phyloP scores from a whole-genome alignment of 1,284 basidiomycete species.

The Trichosporon ovoides region DNA sequence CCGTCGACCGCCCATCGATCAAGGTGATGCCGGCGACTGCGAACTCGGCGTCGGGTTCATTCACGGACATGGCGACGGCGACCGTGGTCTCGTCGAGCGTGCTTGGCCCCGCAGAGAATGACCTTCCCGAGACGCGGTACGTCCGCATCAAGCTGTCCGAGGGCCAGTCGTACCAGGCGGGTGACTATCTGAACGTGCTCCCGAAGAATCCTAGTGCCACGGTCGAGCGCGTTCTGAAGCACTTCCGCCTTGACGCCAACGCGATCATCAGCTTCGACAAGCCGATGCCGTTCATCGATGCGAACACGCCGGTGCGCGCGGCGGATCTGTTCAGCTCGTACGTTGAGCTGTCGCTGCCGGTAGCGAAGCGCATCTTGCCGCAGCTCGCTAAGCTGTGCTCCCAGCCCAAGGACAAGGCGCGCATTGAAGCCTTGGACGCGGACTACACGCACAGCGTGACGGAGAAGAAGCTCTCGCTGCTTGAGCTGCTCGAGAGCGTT shows the following conservation, averaged over 20 bases:
- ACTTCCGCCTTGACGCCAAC: conserved; percentile 51
- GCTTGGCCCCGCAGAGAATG: background rate
- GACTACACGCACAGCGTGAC: conserved; percentile 25
- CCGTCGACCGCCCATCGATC: background rate
- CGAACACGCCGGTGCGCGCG: conserved; percentile 47
- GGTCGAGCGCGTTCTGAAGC: conserved; percentile 50
- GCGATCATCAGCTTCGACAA: conserved; percentile 50
- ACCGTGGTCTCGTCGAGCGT: background rate
- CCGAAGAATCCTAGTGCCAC: conserved; percentile 12
- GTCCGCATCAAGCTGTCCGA: conserved; percentile 52
- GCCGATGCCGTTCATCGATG: conserved; percentile 51
- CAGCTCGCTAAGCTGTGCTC: background rate
- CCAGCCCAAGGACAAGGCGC: conserved; percentile 18
- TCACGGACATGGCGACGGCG: background rate
- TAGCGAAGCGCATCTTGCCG: conserved; percentile 12
- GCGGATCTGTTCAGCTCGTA: conserved; percentile 50
- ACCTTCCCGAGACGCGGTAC: background rate
- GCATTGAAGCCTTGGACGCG: conserved; percentile 17
- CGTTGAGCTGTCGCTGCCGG: conserved; percentile 48
- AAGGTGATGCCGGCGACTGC: conserved; percentile 4
- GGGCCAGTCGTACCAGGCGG: conserved; percentile 49
- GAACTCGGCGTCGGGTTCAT: background rate
- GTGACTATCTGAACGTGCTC: conserved; percentile 53
- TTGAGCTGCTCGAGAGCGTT: conserved; percentile 25
- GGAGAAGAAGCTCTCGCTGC: conserved; percentile 14